Percentiles rank a stretch among this genome's conserved stretches.
Evolutionary conservation across 1,139 yeast genomes (phyloP).

Genomic region (Suhomyces kunorum): DNA sequence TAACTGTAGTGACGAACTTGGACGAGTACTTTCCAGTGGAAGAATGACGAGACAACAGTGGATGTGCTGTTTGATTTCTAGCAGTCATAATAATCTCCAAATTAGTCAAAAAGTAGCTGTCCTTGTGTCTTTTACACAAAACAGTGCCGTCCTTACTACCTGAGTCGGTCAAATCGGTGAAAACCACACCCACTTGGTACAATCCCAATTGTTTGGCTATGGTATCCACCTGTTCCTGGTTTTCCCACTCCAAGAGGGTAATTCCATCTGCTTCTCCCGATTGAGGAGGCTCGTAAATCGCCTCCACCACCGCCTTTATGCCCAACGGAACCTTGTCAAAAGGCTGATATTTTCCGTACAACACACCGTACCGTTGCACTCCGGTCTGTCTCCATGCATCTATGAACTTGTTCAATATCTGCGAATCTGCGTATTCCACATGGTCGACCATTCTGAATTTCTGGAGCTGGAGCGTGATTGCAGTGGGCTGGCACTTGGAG

Average conservation of each 20-base stretch:
- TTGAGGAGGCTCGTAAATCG: conserved; percentile 93
- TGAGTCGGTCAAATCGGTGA: conserved; percentile 87
- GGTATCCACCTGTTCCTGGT: conserved; percentile 53
- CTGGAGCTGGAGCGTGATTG: conserved; percentile 89
- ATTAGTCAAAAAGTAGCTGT: conserved; percentile 84
- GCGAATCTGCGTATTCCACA: conserved; percentile 80
- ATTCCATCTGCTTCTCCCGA: conserved; percentile 84
- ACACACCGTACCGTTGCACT: conserved; percentile 78
- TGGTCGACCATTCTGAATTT: conserved; percentile 95
- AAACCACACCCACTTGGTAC: conserved; percentile 75
- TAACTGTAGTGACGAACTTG: conserved; percentile 88
- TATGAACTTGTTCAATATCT: conserved; percentile 75
- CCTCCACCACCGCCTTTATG: conserved; percentile 89
- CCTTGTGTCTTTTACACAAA: conserved; percentile 88
- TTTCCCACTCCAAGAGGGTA: conserved; percentile 63
- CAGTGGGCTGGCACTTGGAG: conserved; percentile 96
- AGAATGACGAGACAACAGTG: conserved; percentile 69
- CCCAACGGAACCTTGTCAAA: conserved; percentile 90
- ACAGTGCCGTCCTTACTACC: conserved; percentile 88
- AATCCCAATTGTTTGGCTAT: conserved; percentile 67
- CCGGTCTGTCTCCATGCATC: conserved; percentile 92
- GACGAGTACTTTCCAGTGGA: conserved; percentile 74
- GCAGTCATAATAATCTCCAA: conserved; percentile 88
- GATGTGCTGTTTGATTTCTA: conserved; percentile 63
- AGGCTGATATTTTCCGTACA: conserved; percentile 78